Conservation (phyloP, 176 grass and related monocot genomes). For the Ensete glaucum region DNA sequence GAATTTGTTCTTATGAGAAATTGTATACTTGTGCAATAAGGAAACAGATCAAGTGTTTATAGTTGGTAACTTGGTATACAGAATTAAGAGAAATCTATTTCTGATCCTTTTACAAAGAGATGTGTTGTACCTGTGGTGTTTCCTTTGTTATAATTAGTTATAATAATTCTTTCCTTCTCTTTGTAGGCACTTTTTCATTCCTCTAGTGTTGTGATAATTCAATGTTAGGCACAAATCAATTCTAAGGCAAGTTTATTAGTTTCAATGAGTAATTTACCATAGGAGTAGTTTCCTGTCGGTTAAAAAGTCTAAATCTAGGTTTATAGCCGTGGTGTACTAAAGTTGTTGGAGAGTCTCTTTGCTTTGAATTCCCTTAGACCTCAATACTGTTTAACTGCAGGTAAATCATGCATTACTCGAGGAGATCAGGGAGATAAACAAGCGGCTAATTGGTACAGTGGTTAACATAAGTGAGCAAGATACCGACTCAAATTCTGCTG, state of each 20-base stretch:
- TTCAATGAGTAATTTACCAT: too few relatives aligned
- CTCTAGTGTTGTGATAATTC: background rate
- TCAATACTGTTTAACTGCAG: constrained; percentile 29
- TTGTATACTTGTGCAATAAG: background rate
- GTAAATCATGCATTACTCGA: constrained; percentile 63
- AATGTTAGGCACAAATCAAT: too few relatives aligned
- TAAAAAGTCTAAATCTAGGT: too few relatives aligned
- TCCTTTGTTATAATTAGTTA: background rate
- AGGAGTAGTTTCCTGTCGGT: too few relatives aligned
- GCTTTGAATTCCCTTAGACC: background rate
- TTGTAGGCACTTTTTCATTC: background rate
- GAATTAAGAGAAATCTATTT: background rate
- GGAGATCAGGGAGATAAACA: constrained; percentile 87
- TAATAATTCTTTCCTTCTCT: background rate
- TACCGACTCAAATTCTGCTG: constrained; percentile 39
- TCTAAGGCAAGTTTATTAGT: too few relatives aligned
- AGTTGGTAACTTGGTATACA: background rate
- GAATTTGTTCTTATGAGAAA: background rate
- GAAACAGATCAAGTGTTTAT: background rate
- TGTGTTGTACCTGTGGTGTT: background rate
- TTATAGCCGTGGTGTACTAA: too few relatives aligned
- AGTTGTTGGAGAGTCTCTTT: background rate
- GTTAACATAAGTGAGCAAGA: constrained; percentile 66
- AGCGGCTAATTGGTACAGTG: constrained; percentile 80
- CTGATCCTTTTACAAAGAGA: background rate